Conservation (phyloP, 2,329 filamentous ascomycete species). For the Trichoderma guizhouense region DNA sequence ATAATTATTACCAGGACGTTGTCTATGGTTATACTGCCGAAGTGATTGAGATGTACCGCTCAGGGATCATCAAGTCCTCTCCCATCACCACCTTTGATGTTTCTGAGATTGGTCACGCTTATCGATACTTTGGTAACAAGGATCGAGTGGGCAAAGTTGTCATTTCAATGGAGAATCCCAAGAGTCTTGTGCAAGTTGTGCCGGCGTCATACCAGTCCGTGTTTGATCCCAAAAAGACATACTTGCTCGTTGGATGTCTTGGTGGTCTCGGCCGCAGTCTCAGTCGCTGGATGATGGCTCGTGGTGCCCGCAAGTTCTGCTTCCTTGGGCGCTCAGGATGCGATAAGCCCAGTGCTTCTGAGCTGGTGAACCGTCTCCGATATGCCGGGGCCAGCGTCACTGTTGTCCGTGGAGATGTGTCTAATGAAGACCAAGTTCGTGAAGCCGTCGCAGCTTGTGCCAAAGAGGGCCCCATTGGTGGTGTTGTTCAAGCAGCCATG, state of each 20-base stretch:
- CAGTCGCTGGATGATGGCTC: slow-evolving; percentile 30
- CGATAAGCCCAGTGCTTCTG: slow-evolving; percentile 26
- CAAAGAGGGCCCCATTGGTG: slow-evolving; percentile 33
- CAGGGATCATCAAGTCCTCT: background rate
- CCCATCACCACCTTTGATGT: slow-evolving; percentile 3
- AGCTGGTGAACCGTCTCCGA: slow-evolving; percentile 23
- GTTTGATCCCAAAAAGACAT: slow-evolving; percentile 23
- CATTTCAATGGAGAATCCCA: slow-evolving; percentile 24
- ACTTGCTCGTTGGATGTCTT: slow-evolving; percentile 28
- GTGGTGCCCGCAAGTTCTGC: slow-evolving; percentile 29
- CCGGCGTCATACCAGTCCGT: background rate
- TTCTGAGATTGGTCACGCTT: slow-evolving; percentile 19
- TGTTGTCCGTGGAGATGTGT: slow-evolving; percentile 35
- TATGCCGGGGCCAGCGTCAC: slow-evolving; percentile 26
- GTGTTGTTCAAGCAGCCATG: slow-evolving; percentile 42
- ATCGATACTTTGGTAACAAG: slow-evolving; percentile 22
- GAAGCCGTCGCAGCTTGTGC: slow-evolving; percentile 20
- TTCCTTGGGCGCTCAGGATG: slow-evolving; percentile 23
- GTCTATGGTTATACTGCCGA: slow-evolving; percentile 7
- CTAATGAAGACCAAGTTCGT: slow-evolving; percentile 27
- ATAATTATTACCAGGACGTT: background rate
- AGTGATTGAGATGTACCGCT: slow-evolving; percentile 9
- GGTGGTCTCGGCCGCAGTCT: slow-evolving; percentile 32
- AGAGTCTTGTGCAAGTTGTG: background rate
- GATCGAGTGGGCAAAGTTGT: slow-evolving; percentile 34